Evolutionary conservation across 768 basidiomycete species (phyloP).

Genomic region (Boletus rubroflammeus): DNA sequence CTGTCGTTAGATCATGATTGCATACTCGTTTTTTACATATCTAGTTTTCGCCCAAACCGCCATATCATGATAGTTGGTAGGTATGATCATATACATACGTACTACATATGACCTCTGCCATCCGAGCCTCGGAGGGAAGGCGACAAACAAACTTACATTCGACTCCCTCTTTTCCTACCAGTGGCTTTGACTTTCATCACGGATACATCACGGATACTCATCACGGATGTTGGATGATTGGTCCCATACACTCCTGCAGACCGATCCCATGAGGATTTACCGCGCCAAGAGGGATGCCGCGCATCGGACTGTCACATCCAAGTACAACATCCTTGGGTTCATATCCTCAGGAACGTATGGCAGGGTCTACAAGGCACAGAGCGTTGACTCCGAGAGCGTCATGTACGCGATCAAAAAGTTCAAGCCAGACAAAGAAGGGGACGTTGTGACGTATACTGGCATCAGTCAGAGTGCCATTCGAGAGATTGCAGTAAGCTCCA

Average conservation of each 20-base stretch:
- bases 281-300: conserved; percentile 72
- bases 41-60: neutral
- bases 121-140: neutral
- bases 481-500: conserved; percentile 79
- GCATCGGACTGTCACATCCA: conserved; percentile 65
- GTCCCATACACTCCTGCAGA: conserved; percentile 33
- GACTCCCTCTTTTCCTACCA: neutral
- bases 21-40: neutral
- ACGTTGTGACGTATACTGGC: conserved; percentile 91
- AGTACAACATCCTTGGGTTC: conserved; percentile 92
- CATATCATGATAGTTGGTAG: no score
- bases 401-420: conserved; percentile 99
- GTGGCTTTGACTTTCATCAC: neutral
- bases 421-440: conserved; percentile 99
- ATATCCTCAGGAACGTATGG: conserved; percentile 99
- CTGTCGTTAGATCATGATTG: neutral
- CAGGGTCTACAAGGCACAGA: conserved; percentile 95
- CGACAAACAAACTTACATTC: neutral
- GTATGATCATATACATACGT: no score
- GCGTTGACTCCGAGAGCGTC: conserved; percentile 60
- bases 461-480: conserved; percentile 97
- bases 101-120: no score
- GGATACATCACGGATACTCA: neutral
- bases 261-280: conserved; percentile 84
- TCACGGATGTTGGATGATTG: conserved; percentile 36